Base-by-base conservation (phyloP, 2,329 filamentous ascomycete genomes). In the Hymenoscyphus albidus region DNA sequence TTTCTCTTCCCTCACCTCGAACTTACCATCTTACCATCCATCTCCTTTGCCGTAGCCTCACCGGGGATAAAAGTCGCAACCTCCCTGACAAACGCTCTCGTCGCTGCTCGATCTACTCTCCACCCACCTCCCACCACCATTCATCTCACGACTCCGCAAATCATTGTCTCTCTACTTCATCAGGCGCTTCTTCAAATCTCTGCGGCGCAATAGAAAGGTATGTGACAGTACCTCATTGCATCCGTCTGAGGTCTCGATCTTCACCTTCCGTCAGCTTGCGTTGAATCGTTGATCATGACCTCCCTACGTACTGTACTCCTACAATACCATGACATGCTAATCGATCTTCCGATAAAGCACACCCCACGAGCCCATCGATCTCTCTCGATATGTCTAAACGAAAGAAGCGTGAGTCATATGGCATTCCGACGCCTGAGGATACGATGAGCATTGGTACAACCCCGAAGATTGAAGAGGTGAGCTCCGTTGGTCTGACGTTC, bases 381-480 rank as follows among this genome's bases (percentile, higher is more conserved):
- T 35, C 48, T 13, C 9, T 12, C 48, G 10, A 22, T 51, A 51
- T 54, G 22, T 54, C 48, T 27, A 18, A 10, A 13, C 35, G 13
- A 38, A 35, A 62, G 12, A 67, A 69, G 59, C 64, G 67, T 61
- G 65, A 70, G 61, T 62, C 64, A n/a, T 48, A 57, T 60, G 66
- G 66, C 2, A 39, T 69, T 6, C 32, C 58, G 14, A 67, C 68
- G 3, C 68, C 68, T 4, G 60, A 62, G 31, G 18, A 55, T 13
- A 63, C 66, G 27, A 60, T 64, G 39, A 58, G 58, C 39, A 44
- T 39, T 64, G 55, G 59, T 55, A 66, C 42, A 14, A 55, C 61
- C 54, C 65, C 64, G 7, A 68, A 67, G 35, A 27, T 62, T 51
- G 62, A 65, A 58, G 51, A 56, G 22, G 58, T 67, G 61, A 63